Evolutionary conservation across 352 stramenopile species (phyloP), one percentile per base, ranked within the genome.

Genomic region (Phytophthora ramorum): DNA sequence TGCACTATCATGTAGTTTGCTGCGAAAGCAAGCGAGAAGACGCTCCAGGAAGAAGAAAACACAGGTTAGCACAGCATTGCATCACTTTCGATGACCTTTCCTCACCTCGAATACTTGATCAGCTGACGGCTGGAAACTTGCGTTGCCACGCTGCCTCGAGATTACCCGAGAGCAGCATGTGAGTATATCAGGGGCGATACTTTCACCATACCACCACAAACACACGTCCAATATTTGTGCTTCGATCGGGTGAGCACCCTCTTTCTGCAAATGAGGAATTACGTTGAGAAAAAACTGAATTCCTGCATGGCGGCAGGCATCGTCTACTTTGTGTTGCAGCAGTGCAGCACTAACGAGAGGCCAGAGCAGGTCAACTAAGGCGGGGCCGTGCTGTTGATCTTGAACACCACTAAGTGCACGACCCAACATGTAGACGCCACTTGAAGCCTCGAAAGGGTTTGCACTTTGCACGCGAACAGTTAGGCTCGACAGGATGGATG

Each of bases 241-340:
- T 58, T 85, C 66, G 9, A 88, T 78, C 7, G 52, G 40, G 24
- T 53, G 44, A 28, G 53, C 41, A 19, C 38, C 50, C 1, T 51
- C 34, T 7, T 63, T 65, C 19, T 58, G 44, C 5, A 84, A 38
- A 43, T 62, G 48, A 16, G 74, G 52, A 28, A 84, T 64, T 6
- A 79, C 68, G 20, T 73, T 78, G 20, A 83, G 63, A 38, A 92
- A 92, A 52, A 85, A 89, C 34, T 79, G 78, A 48, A 88, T 52
- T 0, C 69, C 71, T 40, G 63, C 69, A 22, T 63, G 53, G 22
- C 80, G 66, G 40, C 78, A 90, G 0, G 17, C 46, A 7, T 66
- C 22, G 10, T 79, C 63, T 17, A 38, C 34, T 0, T 71, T 67
- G 48, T 89, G 66, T 12, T 58, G 63, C 10, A 52, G 35, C 20